A percentile compares a stretch with the other conserved stretches of the same genome.
Evolutionary conservation across 495 filamentous ascomycete genomes (phyloP).

Genomic region (Lasiosphaeris hirsuta): DNA sequence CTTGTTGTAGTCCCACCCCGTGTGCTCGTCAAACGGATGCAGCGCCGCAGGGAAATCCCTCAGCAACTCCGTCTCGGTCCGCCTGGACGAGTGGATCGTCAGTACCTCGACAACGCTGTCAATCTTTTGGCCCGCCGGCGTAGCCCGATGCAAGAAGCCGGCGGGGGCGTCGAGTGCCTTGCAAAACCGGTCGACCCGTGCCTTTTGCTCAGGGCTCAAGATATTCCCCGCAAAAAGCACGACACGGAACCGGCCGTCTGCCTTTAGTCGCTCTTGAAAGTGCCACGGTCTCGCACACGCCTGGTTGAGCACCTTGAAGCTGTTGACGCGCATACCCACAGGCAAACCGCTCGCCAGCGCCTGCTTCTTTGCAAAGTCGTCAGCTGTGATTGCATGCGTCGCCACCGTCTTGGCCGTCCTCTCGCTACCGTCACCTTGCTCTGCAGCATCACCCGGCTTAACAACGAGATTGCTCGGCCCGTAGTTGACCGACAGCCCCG

Average conservation of each 20-base stretch:
- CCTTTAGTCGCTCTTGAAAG: slow-evolving; percentile 40
- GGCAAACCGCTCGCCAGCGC: slow-evolving; percentile 18
- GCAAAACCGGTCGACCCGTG: slow-evolving; percentile 46
- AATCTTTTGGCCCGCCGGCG: slow-evolving; percentile 36
- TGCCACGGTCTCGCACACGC: slow-evolving; percentile 58
- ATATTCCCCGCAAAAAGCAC: slow-evolving; percentile 66
- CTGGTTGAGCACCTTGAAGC: slow-evolving; percentile 57
- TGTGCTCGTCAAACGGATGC: slow-evolving; percentile 54
- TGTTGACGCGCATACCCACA: slow-evolving; percentile 54
- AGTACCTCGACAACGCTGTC: slow-evolving; percentile 56
- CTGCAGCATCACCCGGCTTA: slow-evolving; percentile 19
- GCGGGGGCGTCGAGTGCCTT: slow-evolving; percentile 31
- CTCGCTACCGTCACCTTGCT: slow-evolving; percentile 50
- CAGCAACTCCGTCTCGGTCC: slow-evolving; percentile 50
- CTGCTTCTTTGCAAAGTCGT: slow-evolving; percentile 25
- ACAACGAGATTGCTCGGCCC: slow-evolving; percentile 28
- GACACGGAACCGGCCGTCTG: slow-evolving; percentile 62
- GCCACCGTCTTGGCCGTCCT: slow-evolving; percentile 9
- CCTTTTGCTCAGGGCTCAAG: slow-evolving; percentile 35
- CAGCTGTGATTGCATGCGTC: slow-evolving; percentile 5
- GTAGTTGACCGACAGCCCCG: slow-evolving; percentile 36
- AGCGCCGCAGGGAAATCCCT: slow-evolving; percentile 55
- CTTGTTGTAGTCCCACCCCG: slow-evolving; percentile 63
- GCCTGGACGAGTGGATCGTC: slow-evolving; percentile 55
- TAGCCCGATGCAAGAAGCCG: slow-evolving; percentile 42